Base-by-base conservation (phyloP, 176 grass and related monocot species). In the Eleusine indica region DNA sequence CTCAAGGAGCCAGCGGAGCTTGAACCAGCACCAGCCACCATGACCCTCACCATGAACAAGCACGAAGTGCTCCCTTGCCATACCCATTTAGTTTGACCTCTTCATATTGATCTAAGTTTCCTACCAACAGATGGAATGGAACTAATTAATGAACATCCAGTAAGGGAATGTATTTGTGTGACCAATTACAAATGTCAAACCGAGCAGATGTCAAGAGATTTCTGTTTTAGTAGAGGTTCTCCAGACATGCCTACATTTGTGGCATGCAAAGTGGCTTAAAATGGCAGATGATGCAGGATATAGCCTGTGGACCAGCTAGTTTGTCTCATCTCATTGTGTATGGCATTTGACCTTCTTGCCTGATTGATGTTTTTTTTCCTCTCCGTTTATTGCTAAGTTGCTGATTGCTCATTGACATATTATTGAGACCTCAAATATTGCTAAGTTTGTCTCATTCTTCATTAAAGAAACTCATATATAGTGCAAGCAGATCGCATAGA, bases 1-100 rank as follows among this genome's bases (percentile, higher is more conserved):
- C 71, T 91, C 83, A 5, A 94, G 83, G 58, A 88, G 92, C 70
- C 83, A 76, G 7, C 80, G 86, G 9, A 94, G 75, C 86, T 91
- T 94, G 83, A 86, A 91, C 92, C 92, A 94, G 54, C 86, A 94
- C 92, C 92, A 94, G n/a, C 39, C 89, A 22, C 92, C 89, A 72
- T 94, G 92, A 2, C 92, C 92, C 54, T 65, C 92, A 4, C 92
- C 92, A 57, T 94, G 92, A 78, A 94, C 92, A 66, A 94, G 83
- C 16, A 94, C 83, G 47, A 83, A 86, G 58, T 78, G 52, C 47
- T 71, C 60, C 70, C 15, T 61, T 83, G 52, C 58, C 32, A 74
- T 68, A 21, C 39, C 57, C 17, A 66, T 83, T 19, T 43, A 51
- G 8, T 32, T 29, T 35, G 41, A 19, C 66, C 49, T 6, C 42